Evolutionary conservation across 2,329 filamentous ascomycete species (phyloP), one percentile per base, ranked within the genome.

Genomic region (Trichoderma gracile): DNA sequence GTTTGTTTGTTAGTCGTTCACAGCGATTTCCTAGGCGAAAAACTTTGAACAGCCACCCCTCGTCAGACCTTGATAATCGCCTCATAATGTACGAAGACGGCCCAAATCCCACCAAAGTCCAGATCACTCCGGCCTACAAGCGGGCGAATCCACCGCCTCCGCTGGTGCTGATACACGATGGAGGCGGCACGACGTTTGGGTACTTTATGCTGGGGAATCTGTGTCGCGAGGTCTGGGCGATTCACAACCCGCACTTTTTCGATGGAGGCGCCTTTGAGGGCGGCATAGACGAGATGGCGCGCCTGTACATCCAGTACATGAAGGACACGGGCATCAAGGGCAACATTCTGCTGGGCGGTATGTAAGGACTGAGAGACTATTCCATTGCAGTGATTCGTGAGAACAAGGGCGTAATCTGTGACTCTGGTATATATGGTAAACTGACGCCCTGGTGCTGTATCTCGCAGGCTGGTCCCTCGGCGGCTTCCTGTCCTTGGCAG

Each of bases 161-260:
- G 27, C 65, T 74, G 21, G 72, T 74, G 2, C 64, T 74, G 25
- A 70, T 74, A 59, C 73, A 74, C 66, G 73, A 74, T 47, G 73
- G 73, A 30, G 72, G 73, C 58, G 73, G 73, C 66, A 74, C 73
- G 14, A 71, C 72, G 17, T 73, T 73, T 60, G 68, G 69, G 46
- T 74, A 74, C 63, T 73, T 72, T 54, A 63, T 73, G 38, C 65
- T 74, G 17, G 72, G 69, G 23, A 69, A 56, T 54, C 49, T 74
- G 53, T 64, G 69, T 19, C 72, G 73, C 50, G 71, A 74, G 19
- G 72, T 74, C 19, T 74, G 72, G 72, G 73, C 71, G 33, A 67
- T 74, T 43, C 72, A 74, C 64, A 71, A 74, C 58, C 71, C 71
- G 15, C 69, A 71, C 30, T 74, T 67, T 59, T 73, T 68, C 19